Base-by-base conservation (phyloP, 495 filamentous ascomycete genomes). In the Filosporella fistucella region DNA sequence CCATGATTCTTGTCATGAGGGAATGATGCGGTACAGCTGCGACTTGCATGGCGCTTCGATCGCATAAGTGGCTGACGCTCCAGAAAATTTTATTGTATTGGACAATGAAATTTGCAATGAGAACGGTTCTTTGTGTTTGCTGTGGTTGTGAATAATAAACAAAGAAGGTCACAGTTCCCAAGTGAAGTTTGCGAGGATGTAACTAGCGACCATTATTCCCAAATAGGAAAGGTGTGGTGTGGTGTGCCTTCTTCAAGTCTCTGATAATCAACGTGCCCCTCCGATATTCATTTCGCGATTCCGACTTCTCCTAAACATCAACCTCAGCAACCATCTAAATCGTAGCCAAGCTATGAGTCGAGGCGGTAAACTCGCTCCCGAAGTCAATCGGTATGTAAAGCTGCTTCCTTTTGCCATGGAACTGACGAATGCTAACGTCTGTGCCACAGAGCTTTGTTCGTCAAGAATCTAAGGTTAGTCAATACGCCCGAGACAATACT, bases 381-480 rank as follows among this genome's bases (percentile, higher is more conserved):
- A 96, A 85, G 89, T 91, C 72, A 94, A 94, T 77, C 82, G 88
- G 85, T 90, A 75, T 62, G 85, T 80, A 22, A 4, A 20, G 10
- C 3, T 13, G 18, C 25, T 60, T 42, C 59, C 43, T 55, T 52
- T 24, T 63, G 39, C 42, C 55, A 20, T 42, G 38, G 23, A 36
- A 28, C 16, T 22, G 28, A n/a, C 3, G 44, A 33, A 30, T 18
- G 33, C 55, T 67, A 40, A 65, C 62, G 41, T n/a, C 48, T 44
- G 44, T 65, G 53, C 32, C 21, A 37, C 63, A 91, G 89, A 78
- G 89, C 89, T 83, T 85, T 95, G 68, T 95, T 94, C 80, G 89
- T 94, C 60, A 95, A 95, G 85, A 95, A 95, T 78, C 76, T 95
- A 70, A 93, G 86, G 88, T 91, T 65, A 39, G 28, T 45, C 23